Base-by-base conservation (phyloP, 495 filamentous ascomycete species). In the Xylaria bambusicola region DNA sequence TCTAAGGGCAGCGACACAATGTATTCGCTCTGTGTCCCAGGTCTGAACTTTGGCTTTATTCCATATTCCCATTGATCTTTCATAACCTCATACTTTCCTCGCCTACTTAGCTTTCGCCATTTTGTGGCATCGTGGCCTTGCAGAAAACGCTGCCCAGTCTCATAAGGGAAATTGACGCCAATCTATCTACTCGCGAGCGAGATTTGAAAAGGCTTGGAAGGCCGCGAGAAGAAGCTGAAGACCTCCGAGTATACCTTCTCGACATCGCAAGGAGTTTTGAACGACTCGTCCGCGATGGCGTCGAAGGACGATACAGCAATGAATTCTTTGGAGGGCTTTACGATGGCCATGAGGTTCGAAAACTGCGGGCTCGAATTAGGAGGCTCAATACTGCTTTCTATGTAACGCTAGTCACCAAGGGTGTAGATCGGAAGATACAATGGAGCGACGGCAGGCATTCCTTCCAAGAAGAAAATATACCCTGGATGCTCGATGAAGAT, bases 121-220 rank as follows among this genome's bases (percentile, higher is more conserved):
- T 49, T 61, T 73, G 7, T 45, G 46, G 5, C 18, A 65, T 2
- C 49, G 58, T 6, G 63, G 66, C 53, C 51, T 64, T 77, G 2
- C 62, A 70, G 6, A 62, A 61, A 33, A 70, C 60, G 8, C 56
- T 76, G 9, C 72, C 74, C 0, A 63, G 53, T 12, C 31, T 75
- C 1, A 65, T 76, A 17, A 41, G 51, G 0, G 63, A 76, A 7
- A 72, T 73, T 41, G 64, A 73, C 8, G 56, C 9, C 52, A 71
- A 20, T 57, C 62, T 10, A 65, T 64, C 1, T 61, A 61, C 0
- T 50, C 46, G 55, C 2, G 29, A 68, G 26, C 13, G 17, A 1
- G 47, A 44, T 9, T 47, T 70, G 38, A 46, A 60, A 0, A 51
- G 31, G 10, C 58, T 70, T 1, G 65, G 70, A 4, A 50, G 41